These are phyloP conservation scores for Fusarium circinatum DNA, from an alignment of 2,329 filamentous ascomycete species.

Conservation along the genomic window DNA sequence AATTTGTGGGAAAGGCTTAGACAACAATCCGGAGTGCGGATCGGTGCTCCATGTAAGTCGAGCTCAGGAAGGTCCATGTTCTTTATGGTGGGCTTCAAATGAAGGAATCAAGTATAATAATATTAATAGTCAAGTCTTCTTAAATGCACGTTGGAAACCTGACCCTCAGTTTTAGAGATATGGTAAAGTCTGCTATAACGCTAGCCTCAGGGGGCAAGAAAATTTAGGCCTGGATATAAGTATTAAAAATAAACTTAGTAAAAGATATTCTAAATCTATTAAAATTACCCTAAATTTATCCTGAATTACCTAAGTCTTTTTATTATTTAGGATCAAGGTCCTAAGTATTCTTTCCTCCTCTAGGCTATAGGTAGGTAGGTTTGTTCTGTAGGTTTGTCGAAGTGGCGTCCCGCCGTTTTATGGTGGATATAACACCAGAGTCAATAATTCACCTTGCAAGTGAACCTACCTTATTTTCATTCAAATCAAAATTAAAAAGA, in stretches of 20 bases:
- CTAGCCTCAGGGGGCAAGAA: background rate
- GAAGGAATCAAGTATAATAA: too few relatives aligned
- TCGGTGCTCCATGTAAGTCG: constrained; percentile 11
- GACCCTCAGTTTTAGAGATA: background rate
- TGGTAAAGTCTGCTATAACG: background rate
- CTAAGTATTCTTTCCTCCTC: too few relatives aligned
- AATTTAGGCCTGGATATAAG: too few relatives aligned
- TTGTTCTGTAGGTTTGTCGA: background rate
- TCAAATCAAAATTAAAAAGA: background rate
- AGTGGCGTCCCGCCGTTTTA: background rate
- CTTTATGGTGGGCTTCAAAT: background rate
- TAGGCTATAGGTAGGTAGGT: background rate
- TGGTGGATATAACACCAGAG: background rate
- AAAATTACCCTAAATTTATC: too few relatives aligned
- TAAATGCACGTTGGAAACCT: background rate
- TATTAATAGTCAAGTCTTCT: background rate
- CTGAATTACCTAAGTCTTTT: too few relatives aligned
- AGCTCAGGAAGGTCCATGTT: constrained; percentile 33
- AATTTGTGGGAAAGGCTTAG: constrained; percentile 44
- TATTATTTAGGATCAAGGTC: too few relatives aligned
- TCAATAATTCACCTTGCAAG: background rate
- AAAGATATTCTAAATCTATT: too few relatives aligned
- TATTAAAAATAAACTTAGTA: too few relatives aligned
- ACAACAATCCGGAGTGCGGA: constrained; percentile 45
- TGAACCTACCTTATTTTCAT: background rate